Base-by-base conservation (phyloP, 208 protist genomes). In the Acanthamoeba royreba region DNA sequence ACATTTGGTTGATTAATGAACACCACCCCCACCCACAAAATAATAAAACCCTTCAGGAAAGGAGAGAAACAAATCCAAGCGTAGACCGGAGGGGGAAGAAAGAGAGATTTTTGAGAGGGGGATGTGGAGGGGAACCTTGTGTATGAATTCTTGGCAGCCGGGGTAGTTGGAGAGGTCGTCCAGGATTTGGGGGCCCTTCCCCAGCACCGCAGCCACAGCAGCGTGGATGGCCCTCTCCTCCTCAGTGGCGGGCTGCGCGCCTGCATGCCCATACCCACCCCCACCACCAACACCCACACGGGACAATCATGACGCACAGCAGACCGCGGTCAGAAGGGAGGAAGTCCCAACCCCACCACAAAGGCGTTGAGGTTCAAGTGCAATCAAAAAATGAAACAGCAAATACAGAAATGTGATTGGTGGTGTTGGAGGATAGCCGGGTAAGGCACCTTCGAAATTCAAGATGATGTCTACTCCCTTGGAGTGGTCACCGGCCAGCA, bases 131-230 rank as follows among this genome's bases (percentile, higher is more conserved):
- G 11, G 35, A 83, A 95, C 95, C 93, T 93, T 95, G 58, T 94
- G 74, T 83, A 97, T 97, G 85, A 92, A 94, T 46, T 95, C 94
- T 46, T 95, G 89, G 46, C 95, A 97, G 28, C 95, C 95, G n/a
- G 89, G 55, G 40, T 97, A 97, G 15, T 33, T 49, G 7, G 52
- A 47, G 17, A 97, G 49, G 47, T 94, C 61, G 11, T 96, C 83
- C 25, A 97, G 52, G 28, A 97, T 94, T 33, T 74, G 35, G 31
- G 92, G 91, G 11, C 95, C 94, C 55, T 92, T 91, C 33, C 94
- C 58, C 28, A 97, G 86, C 38, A 96, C 94, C 31, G 55, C 87
- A 25, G 40, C 85, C 9, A 97, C 95, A 22, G 28, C 63, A 25
- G 92, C 90, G 38, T 95, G 93, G 52, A 96, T 77, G 53, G 95